Percentiles rank a stretch among this genome's conserved stretches.
These are phyloP conservation scores for Pseudozyma hubeiensis DNA, from an alignment of 1,284 basidiomycete species.

Conservation along the genomic window DNA sequence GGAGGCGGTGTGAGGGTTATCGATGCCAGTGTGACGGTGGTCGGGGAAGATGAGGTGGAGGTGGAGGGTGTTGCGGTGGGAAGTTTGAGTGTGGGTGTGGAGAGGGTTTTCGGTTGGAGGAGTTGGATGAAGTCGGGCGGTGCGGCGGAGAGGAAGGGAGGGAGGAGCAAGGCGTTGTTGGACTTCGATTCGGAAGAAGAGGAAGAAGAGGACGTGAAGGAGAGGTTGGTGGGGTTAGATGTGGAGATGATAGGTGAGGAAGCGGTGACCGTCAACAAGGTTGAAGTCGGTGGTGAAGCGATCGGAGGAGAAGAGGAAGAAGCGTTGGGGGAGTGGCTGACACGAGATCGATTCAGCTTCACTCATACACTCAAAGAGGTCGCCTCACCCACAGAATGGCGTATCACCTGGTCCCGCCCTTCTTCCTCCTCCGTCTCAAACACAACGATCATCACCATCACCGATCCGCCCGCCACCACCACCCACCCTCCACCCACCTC, in stretches of 20 bases:
- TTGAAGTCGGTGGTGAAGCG: constrained; percentile 1
- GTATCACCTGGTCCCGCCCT: constrained; percentile 13
- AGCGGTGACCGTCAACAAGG: constrained; percentile 2
- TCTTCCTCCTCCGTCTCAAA: not conserved
- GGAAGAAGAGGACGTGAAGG: not conserved
- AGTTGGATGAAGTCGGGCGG: not conserved
- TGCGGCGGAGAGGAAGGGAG: not conserved
- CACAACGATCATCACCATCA: constrained; percentile 12
- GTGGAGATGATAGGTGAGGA: constrained; percentile 9
- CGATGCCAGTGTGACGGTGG: constrained; percentile 12
- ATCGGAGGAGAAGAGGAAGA: constrained; percentile 3
- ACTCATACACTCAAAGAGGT: not conserved
- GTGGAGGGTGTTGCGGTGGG: constrained; percentile 7
- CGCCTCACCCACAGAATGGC: not conserved
- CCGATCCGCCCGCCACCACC: not conserved
- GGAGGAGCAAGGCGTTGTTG: constrained; percentile 9
- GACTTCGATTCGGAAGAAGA: constrained; percentile 15
- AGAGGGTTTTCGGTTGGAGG: constrained; percentile 7
- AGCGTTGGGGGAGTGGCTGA: constrained; percentile 10
- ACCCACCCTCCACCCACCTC: not conserved
- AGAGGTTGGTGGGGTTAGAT: constrained; percentile 17
- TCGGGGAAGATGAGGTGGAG: not conserved
- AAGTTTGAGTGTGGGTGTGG: constrained; percentile 5
- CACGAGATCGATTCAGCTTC: constrained; percentile 21
- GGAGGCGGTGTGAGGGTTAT: constrained; percentile 11